Conservation (phyloP, 208 protist genomes). For the Trypanosoma vivax region DNA sequence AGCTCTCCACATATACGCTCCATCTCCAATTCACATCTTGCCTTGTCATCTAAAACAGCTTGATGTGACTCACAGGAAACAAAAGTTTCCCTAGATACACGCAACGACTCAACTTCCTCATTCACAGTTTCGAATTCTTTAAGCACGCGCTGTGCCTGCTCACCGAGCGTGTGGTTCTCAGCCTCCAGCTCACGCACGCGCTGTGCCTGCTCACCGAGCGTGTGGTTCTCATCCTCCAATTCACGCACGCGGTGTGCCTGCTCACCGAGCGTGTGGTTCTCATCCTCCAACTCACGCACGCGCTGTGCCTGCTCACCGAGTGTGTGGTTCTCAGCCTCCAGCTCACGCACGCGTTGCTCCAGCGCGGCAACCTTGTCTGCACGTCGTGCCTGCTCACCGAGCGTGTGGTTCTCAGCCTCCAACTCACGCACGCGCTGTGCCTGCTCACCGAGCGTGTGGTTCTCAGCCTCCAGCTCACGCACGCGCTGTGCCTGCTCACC, state of each 20-base stretch:
- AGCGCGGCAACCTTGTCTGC: too few species aligned
- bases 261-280: constrained; percentile 69
- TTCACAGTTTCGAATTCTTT: constrained; percentile 40
- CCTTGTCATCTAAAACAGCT: constrained; percentile 42
- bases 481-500: too few species aligned
- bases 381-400: too few species aligned
- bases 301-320: constrained; percentile 43
- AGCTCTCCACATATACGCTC: constrained; percentile 27
- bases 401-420: too few species aligned
- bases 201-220: too few species aligned
- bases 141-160: constrained; percentile 37
- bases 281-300: constrained; percentile 34
- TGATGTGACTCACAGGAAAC: constrained; percentile 69
- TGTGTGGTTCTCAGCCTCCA: constrained; percentile 53
- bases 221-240: too few species aligned
- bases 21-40: constrained; percentile 40
- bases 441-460: too few species aligned
- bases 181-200: too few species aligned
- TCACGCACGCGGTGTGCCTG: too few species aligned
- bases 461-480: too few species aligned
- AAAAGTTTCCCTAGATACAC: constrained; percentile 31
- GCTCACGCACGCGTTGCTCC: constrained; percentile 43
- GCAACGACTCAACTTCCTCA: constrained; percentile 22
- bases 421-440: too few species aligned
- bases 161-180: constrained; percentile 42